These are phyloP conservation scores for Aspergillus novoparasiticus DNA, from an alignment of 2,329 filamentous ascomycete species.

Conservation along the genomic window DNA sequence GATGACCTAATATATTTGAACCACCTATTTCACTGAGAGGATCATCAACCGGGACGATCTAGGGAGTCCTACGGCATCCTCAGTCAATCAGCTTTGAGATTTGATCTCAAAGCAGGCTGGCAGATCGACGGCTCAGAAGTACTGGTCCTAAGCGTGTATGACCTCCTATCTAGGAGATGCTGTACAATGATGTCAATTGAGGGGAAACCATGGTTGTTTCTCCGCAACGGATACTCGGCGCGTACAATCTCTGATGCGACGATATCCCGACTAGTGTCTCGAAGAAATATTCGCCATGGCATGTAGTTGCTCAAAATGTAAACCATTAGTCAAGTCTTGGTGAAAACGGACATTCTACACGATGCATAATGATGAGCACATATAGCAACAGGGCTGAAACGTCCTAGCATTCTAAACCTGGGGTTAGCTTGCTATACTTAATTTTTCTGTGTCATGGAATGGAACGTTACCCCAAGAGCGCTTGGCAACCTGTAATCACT, in stretches of 20 bases:
- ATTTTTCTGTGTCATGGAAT: not conserved
- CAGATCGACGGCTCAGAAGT: not conserved
- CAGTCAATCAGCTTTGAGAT: not conserved
- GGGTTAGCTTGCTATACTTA: not conserved
- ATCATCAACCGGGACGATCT: not conserved
- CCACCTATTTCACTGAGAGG: not conserved
- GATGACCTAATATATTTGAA: not conserved
- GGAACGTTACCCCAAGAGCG: not conserved
- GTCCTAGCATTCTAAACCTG: not conserved
- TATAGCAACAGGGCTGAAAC: not conserved
- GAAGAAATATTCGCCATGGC: not conserved
- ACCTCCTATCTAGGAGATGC: not conserved
- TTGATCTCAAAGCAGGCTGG: not conserved
- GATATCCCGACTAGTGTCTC: not conserved
- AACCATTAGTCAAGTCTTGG: not conserved
- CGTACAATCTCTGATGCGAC: not conserved
- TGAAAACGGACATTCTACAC: not conserved
- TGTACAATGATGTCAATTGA: not conserved
- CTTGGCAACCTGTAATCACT: not conserved
- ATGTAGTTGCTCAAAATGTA: not conserved
- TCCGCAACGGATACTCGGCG: not conserved
- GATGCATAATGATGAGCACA: not conserved
- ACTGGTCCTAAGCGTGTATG: not conserved
- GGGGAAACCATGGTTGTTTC: not conserved
- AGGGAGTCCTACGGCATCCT: not conserved